phyloP scores from a whole-genome alignment of 768 basidiomycete genomes.

The Piloderma croceum region DNA sequence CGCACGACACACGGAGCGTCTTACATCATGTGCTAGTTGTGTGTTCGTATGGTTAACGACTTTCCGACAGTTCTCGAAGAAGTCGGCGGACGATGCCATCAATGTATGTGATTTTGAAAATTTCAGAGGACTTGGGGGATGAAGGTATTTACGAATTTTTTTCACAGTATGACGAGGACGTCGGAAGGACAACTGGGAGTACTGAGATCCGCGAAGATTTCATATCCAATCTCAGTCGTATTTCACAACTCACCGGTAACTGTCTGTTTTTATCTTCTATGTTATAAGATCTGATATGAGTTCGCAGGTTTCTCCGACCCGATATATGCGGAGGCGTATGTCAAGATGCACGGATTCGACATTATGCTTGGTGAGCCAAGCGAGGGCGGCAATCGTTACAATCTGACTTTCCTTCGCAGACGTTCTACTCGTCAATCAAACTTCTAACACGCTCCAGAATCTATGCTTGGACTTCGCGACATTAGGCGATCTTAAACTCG shows the following conservation, averaged over 20 bases:
- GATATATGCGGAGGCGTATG: conserved; percentile 96
- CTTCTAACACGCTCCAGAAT: conserved; percentile 88
- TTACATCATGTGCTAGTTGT: too few relatives aligned
- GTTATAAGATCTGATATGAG: conserved; percentile 1
- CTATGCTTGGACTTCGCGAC: conserved; percentile 97
- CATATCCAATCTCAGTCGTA: conserved; percentile 87
- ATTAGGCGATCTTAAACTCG: conserved; percentile 92
- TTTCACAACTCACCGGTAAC: conserved; percentile 87
- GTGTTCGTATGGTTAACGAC: too few relatives aligned
- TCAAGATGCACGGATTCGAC: conserved; percentile 97
- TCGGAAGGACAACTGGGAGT: conserved; percentile 84
- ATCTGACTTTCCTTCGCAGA: conserved; percentile 39
- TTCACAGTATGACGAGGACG: conserved; percentile 77
- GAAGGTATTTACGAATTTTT: conserved; percentile 2
- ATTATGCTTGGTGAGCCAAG: conserved; percentile 70
- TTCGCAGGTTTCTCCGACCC: conserved; percentile 89
- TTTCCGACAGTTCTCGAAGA: conserved; percentile 96
- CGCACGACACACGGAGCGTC: too few relatives aligned
- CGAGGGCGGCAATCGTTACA: neutral
- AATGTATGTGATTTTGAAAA: conserved; percentile 45
- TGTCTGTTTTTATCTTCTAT: neutral
- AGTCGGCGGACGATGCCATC: conserved; percentile 71
- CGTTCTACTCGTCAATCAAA: conserved; percentile 95
- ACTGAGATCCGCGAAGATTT: conserved; percentile 86
- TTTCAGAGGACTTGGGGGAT: conserved; percentile 5